phyloP scores from a whole-genome alignment of 2,329 filamentous ascomycete genomes.

The Fusarium subglutinans region DNA sequence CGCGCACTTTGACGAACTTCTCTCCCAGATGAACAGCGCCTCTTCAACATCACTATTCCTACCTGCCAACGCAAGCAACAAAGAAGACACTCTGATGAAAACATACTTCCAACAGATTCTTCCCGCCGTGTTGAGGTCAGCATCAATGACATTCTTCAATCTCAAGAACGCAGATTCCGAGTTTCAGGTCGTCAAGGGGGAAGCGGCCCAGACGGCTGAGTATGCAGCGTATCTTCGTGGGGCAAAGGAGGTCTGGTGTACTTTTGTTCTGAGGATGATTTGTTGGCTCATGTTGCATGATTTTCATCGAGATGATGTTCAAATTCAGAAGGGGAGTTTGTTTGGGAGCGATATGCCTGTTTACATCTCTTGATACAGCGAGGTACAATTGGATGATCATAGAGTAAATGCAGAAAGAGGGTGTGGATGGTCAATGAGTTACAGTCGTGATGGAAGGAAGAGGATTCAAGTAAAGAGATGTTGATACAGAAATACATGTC shows the following conservation, averaged over 20 bases:
- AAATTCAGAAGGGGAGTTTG: not conserved
- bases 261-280: conserved; percentile 12
- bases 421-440: not conserved
- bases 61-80: not conserved
- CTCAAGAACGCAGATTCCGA: conserved; percentile 3
- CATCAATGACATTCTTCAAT: not conserved
- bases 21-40: not conserved
- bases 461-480: not conserved
- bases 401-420: not conserved
- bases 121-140: not conserved
- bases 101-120: conserved; percentile 5
- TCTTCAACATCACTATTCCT: not conserved
- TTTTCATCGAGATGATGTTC: conserved; percentile 1
- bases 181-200: conserved; percentile 1
- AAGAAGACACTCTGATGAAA: not conserved
- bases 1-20: conserved; percentile 7
- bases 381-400: rapidly evolving
- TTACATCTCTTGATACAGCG: not conserved
- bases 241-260: conserved; percentile 2
- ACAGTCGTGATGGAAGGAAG: not conserved
- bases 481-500: too few species aligned
- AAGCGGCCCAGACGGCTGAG: not conserved
- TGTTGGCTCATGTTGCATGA: conserved; percentile 17
- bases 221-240: not conserved
- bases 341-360: conserved; percentile 5